phyloP scores from a whole-genome alignment of 2,329 filamentous ascomycete species.

The Aureobasidium sp. region DNA sequence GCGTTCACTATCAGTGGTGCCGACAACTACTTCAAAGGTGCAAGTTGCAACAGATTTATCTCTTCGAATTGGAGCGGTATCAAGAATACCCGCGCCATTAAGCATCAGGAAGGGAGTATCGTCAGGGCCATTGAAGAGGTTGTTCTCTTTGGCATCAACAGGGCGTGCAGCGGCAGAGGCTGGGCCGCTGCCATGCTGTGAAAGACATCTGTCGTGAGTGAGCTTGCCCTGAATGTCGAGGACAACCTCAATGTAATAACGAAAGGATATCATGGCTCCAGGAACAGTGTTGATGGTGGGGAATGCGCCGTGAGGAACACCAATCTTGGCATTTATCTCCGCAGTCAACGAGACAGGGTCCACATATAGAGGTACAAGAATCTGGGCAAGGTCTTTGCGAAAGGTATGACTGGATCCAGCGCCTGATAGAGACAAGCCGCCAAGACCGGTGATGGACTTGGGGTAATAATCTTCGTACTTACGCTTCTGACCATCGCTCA shows the following conservation, averaged over 20 bases:
- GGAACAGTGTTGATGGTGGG: conserved; percentile 87
- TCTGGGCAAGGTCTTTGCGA: conserved; percentile 86
- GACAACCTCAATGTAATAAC: conserved; percentile 87
- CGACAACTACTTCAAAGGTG: conserved; percentile 78
- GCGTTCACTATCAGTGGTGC: conserved; percentile 69
- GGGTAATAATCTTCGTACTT: conserved; percentile 82
- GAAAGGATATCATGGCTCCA: conserved; percentile 90
- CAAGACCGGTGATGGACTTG: conserved; percentile 76
- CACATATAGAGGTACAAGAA: conserved; percentile 79
- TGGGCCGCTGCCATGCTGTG: conserved; percentile 10
- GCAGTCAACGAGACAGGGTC: conserved; percentile 72
- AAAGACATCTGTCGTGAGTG: conserved; percentile 53
- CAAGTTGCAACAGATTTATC: conserved; percentile 90
- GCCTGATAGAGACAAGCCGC: conserved; percentile 77
- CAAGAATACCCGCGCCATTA: conserved; percentile 58
- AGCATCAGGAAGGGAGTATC: conserved; percentile 13
- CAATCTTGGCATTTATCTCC: conserved; percentile 72
- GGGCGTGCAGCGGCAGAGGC: background rate
- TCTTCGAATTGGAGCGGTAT: conserved; percentile 76
- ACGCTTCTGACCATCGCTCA: conserved; percentile 58
- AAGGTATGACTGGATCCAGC: conserved; percentile 87
- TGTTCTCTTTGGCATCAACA: conserved; percentile 3
- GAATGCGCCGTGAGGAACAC: conserved; percentile 83
- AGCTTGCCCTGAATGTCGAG: conserved; percentile 86
- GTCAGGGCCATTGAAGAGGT: conserved; percentile 12